Evolutionary conservation across 257 asterid species (phyloP), one percentile per base, ranked within the genome.

Genomic region (Plantago ovata): DNA sequence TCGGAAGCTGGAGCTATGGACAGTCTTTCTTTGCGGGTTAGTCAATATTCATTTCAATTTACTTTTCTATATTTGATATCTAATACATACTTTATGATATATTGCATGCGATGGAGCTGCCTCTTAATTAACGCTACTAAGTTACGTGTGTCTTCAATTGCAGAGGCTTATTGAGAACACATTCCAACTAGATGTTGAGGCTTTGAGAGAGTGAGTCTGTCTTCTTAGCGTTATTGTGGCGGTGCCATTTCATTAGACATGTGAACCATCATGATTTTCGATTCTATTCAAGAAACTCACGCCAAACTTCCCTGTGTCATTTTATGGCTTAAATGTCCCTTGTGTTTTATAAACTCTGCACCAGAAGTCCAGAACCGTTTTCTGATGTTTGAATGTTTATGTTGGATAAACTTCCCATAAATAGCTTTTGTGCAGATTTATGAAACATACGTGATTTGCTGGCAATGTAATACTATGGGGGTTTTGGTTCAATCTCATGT

Each of bases 131-230:
- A 33, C 32, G 38, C 19, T 38, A 57, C 23, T 54, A 38, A 56
- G 38, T 54, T 11, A 24, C 38, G 61, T 33, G 38, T 69, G 54
- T 58, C 38, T 47, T 24, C 60, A 55, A 41, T 50, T 65, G 61
- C 94, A 90, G 98, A 87, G 98, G 83, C 98, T 87, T 41, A 64
- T 90, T 36, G 98, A 90, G 74, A 90, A 78, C 66, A 87, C 96
- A 20, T 90, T 91, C 77, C 82, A 70, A 76, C 92, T 83, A 24
- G 98, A 91, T 75, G 77, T 87, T 69, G 83, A 79, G 68, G 95
- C 98, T 19, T 67, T 79, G 73, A 79, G 96, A 80, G 96, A 91
- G 98, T 91, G 73, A 79, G 93, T 62, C 36, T 68, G 33, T 50
- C 62, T 53, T 50, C 10, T 20, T 47, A 43, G 16, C 39, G 18